A percentile compares a stretch with the other conserved stretches of the same genome.
These are phyloP conservation scores for Triticum timopheevii DNA, from an alignment of 176 grass and related monocot species.

Conservation along the genomic window DNA sequence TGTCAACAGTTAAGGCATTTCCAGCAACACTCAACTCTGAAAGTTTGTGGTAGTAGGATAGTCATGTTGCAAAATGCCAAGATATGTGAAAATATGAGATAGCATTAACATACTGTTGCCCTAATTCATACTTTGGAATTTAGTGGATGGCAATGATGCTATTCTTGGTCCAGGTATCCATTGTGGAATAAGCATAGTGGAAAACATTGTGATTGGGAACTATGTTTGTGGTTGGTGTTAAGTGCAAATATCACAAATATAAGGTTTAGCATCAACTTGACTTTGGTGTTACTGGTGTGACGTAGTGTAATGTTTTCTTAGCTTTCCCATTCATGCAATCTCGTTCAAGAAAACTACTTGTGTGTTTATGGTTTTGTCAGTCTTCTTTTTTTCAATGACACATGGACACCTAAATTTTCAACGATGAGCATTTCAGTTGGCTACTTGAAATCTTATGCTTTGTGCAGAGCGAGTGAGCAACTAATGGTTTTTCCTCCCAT, in stretches of 20 bases:
- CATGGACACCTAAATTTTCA: neutral
- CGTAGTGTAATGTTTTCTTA: neutral
- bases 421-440: neutral
- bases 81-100: too few species aligned
- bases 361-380: neutral
- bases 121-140: too few species aligned
- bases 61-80: too few species aligned
- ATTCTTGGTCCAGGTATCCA: too few species aligned
- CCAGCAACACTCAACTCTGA: too few species aligned
- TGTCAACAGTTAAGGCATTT: too few species aligned
- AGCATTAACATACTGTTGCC: too few species aligned
- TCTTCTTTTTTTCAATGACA: neutral
- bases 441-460: constrained; percentile 22
- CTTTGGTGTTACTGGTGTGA: neutral
- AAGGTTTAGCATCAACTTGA: constrained; percentile 44
- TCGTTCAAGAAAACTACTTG: neutral
- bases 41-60: too few species aligned
- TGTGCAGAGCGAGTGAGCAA: neutral
- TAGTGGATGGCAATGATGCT: too few species aligned
- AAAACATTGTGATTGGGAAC: constrained; percentile 67
- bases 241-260: constrained; percentile 93
- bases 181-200: too few species aligned
- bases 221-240: constrained; percentile 67
- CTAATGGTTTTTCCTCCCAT: constrained; percentile 17
- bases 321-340: neutral